Conservation (phyloP, 148 eudicot species). For the Rhododendron vialii region DNA sequence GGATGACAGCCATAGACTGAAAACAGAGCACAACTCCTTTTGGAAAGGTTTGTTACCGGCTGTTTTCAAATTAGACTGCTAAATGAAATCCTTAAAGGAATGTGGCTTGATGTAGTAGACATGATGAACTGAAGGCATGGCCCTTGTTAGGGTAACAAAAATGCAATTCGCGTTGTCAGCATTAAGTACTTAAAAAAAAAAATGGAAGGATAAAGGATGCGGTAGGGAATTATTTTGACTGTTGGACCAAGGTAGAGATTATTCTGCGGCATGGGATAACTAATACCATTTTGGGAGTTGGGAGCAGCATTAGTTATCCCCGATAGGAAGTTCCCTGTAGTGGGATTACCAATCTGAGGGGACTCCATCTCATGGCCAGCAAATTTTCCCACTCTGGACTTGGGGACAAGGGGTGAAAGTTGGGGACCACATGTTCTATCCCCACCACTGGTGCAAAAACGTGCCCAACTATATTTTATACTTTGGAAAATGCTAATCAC, state of each 20-base stretch:
- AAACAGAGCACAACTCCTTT: background rate
- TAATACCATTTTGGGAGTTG: background rate
- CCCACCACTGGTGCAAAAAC: too few species aligned
- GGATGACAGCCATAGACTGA: too few species aligned
- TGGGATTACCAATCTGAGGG: background rate
- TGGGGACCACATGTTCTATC: too few species aligned
- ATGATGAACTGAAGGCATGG: background rate
- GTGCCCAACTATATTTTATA: too few species aligned
- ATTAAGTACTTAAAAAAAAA: background rate
- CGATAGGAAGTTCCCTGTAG: background rate
- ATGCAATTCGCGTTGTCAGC: background rate
- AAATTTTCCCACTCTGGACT: background rate
- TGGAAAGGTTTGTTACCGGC: background rate
- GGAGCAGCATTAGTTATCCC: background rate
- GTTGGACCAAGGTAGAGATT: background rate
- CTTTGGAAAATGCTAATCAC: too few species aligned
- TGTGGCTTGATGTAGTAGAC: background rate
- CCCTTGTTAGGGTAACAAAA: background rate
- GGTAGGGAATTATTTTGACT: background rate
- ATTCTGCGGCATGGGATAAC: background rate
- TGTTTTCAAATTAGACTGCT: background rate
- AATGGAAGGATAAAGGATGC: background rate
- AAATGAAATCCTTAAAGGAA: background rate
- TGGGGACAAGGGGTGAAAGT: background rate
- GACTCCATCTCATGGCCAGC: background rate